A percentile compares a stretch with the other conserved stretches of the same genome.
These are phyloP conservation scores for Tricholoma sp. DNA, from an alignment of 768 basidiomycete species.

Conservation along the genomic window DNA sequence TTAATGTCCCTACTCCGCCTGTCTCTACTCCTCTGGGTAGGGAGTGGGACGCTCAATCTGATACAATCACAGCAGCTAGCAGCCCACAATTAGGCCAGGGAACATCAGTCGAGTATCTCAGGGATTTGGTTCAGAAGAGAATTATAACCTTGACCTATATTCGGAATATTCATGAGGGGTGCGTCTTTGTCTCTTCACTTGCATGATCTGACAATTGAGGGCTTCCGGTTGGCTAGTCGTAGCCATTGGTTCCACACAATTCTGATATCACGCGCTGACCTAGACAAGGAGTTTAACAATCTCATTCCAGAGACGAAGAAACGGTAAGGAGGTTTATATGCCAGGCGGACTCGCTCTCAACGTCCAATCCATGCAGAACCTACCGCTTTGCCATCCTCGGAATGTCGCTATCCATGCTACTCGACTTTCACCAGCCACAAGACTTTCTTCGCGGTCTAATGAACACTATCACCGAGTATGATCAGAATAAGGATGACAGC, in stretches of 20 bases:
- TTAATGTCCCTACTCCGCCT: slow-evolving; percentile 37
- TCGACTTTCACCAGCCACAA: slow-evolving; percentile 75
- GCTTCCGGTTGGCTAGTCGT: slow-evolving; percentile 37
- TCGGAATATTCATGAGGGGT: slow-evolving; percentile 86
- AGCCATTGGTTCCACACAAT: slow-evolving; percentile 90
- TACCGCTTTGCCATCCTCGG: slow-evolving; percentile 80
- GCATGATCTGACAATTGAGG: neutral
- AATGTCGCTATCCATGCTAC: slow-evolving; percentile 77
- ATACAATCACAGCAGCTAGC: slow-evolving; percentile 27
- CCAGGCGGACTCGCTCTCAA: neutral
- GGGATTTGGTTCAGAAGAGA: slow-evolving; percentile 79
- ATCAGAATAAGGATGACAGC: slow-evolving; percentile 69
- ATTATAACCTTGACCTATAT: slow-evolving; percentile 83
- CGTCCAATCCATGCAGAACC: slow-evolving; percentile 42
- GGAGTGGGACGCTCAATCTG: slow-evolving; percentile 70
- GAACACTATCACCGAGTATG: slow-evolving; percentile 71
- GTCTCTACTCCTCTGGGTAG: slow-evolving; percentile 37
- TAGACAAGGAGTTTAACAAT: slow-evolving; percentile 74
- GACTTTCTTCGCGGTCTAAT: slow-evolving; percentile 76
- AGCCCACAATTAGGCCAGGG: slow-evolving; percentile 53
- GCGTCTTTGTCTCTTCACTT: slow-evolving; percentile 21
- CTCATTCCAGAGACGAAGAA: slow-evolving; percentile 73
- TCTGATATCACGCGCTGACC: slow-evolving; percentile 66
- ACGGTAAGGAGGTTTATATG: slow-evolving; percentile 41
- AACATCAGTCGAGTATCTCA: slow-evolving; percentile 71